Evolutionary conservation across 495 filamentous ascomycete species (phyloP).

Genomic region (Penicillium taxi): DNA sequence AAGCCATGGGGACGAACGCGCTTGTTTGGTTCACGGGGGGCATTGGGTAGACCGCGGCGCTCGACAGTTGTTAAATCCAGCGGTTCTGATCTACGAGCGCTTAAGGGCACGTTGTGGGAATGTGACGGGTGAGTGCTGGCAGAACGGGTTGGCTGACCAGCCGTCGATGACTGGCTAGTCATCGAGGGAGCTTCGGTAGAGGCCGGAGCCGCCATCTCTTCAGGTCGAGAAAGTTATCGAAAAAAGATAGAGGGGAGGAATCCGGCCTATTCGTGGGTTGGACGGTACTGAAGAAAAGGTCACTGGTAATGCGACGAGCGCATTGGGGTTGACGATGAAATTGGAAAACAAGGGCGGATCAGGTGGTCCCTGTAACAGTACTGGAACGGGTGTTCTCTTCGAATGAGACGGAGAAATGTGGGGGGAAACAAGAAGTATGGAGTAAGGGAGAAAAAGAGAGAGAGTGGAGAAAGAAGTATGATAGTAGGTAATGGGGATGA

Average conservation of each 20-base stretch:
- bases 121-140: conserved; percentile 40
- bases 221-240: conserved; percentile 8
- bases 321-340: conserved; percentile 20
- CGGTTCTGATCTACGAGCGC: conserved; percentile 60
- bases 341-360: conserved; percentile 12
- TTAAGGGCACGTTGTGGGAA: conserved; percentile 55
- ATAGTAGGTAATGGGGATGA: conserved; percentile 7
- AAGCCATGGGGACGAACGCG: conserved; percentile 72
- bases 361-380: too few relatives aligned
- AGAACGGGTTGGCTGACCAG: conserved; percentile 33
- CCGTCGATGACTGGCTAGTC: conserved; percentile 29
- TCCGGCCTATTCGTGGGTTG: conserved; percentile 18
- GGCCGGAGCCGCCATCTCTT: conserved; percentile 47
- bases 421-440: conserved; percentile 2
- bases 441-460: conserved; percentile 4
- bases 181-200: conserved; percentile 38
- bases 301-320: conserved; percentile 24
- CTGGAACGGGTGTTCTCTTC: too few relatives aligned
- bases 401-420: too few relatives aligned
- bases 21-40: conserved; percentile 67
- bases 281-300: conserved; percentile 19
- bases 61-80: conserved; percentile 88
- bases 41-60: conserved; percentile 69
- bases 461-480: not conserved
- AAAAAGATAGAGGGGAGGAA: conserved; percentile 9